Evolutionary conservation across 345 rosid genomes (phyloP), one percentile per base, ranked within the genome.

Genomic region (Eucalyptus sideroxylon): DNA sequence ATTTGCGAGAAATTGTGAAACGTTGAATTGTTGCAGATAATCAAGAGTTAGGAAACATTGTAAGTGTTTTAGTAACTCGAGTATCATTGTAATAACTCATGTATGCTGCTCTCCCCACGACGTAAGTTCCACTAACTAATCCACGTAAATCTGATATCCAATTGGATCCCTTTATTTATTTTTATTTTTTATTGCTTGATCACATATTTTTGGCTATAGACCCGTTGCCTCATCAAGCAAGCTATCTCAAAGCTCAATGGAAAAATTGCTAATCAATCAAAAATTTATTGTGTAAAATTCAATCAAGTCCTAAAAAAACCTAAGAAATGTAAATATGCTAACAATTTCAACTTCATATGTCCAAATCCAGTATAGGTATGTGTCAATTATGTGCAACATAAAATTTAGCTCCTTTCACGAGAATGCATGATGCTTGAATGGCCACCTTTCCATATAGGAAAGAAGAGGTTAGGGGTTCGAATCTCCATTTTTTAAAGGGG

Each of bases 401-500:
- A 56, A 56, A 56, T 56, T 56, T 56, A 56, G 62, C 1, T 56
- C 62, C 13, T 24, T 56, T 56, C 62, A 24, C 13, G 13, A 56
- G 62, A 24, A 23, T 56, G 62, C 30, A 24, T 4, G 30, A 56
- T 56, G 59, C 59, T 53, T 2, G 1, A 21, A 53, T 53, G 59
- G 26, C 9, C 59, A 53, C 59, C 1, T 21, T 53, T 4, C 1
- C 26, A 53, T 19, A 53, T 53, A 4, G 2, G 59, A 53, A 53
- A 2, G 2, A 53, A 1, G 2, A 53, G 2, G 1, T 53, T 2
- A 19, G 1, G 56, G 2, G 24, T 21, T 53, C 0, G 1, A 53
- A 53, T 53, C 59, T 53, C 59, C 10, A 53, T 21, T 53, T 17
- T 17, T 53, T 53, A 1, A 53, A 53, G 59, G 59, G 9, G 59